Percentiles rank a stretch among this genome's conserved stretches.
Evolutionary conservation across 1,284 basidiomycete species (phyloP).

Genomic region (Laetiporus sulphureus): DNA sequence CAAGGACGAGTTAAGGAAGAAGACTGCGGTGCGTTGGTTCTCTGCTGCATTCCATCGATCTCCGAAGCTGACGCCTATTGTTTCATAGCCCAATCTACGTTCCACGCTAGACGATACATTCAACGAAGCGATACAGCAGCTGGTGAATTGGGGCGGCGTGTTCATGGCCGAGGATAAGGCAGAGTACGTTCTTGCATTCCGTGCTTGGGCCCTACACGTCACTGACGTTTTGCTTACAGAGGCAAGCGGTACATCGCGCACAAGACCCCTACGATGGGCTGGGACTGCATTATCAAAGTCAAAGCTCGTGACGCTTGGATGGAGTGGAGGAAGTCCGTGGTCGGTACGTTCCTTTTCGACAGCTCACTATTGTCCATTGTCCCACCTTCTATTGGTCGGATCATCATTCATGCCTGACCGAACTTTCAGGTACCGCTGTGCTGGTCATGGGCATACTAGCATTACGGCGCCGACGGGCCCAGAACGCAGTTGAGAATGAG

Average conservation of each 20-base stretch:
- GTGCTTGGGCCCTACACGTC: background rate
- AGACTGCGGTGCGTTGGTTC: conserved; percentile 44
- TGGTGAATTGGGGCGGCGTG: conserved; percentile 78
- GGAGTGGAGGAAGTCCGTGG: conserved; percentile 62
- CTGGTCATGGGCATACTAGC: conserved; percentile 21
- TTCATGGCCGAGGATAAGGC: conserved; percentile 64
- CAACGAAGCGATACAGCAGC: conserved; percentile 76
- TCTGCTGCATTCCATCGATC: conserved; percentile 2
- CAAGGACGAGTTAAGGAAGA: conserved; percentile 46
- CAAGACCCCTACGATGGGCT: conserved; percentile 63
- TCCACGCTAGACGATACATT: conserved; percentile 65
- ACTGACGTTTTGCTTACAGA: conserved; percentile 29
- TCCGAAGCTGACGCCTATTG: conserved; percentile 10
- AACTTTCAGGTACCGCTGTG: conserved; percentile 17
- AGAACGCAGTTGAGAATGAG: conserved; percentile 55
- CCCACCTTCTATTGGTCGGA: too few relatives aligned
- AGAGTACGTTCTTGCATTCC: conserved; percentile 43
- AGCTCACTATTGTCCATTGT: too few relatives aligned
- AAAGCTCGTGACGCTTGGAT: conserved; percentile 61
- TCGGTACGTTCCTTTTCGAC: conserved; percentile 41
- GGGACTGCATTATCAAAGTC: conserved; percentile 66
- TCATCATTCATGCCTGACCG: conserved; percentile 7
- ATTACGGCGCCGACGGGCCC: conserved; percentile 36
- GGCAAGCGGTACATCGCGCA: conserved; percentile 75
- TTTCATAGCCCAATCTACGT: conserved; percentile 41